Evolutionary conservation across 768 basidiomycete genomes (phyloP).

Genomic region (Suillus discolor): DNA sequence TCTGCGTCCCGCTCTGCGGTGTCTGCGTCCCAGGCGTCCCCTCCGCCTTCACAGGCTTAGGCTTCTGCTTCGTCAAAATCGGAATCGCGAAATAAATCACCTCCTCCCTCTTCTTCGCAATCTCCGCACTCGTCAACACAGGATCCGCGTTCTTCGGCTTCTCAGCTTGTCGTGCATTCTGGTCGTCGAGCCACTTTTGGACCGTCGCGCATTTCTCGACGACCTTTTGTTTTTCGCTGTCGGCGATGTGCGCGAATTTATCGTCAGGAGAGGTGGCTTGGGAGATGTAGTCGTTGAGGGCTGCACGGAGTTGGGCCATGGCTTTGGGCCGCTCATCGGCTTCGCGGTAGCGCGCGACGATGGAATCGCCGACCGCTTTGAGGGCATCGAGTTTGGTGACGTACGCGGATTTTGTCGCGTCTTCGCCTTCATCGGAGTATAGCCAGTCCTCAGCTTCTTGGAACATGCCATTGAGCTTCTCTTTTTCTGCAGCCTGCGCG

Average conservation of each 20-base stretch:
- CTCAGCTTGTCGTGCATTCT: conserved; percentile 85
- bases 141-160: conserved; percentile 88
- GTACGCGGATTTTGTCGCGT: conserved; percentile 95
- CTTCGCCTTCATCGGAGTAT: conserved; percentile 95
- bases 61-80: conserved; percentile 92
- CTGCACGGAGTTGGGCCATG: conserved; percentile 79
- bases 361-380: conserved; percentile 85
- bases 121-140: conserved; percentile 78
- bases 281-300: conserved; percentile 81
- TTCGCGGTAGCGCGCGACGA: conserved; percentile 83
- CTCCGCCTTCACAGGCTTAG: conserved; percentile 71
- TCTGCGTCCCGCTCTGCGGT: conserved; percentile 66
- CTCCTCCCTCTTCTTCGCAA: conserved; percentile 91
- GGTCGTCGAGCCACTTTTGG: conserved; percentile 96
- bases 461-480: conserved; percentile 68
- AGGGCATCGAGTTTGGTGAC: conserved; percentile 79
- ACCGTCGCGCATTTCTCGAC: conserved; percentile 89
- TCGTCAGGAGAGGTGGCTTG: conserved; percentile 87
- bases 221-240: conserved; percentile 82
- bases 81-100: conserved; percentile 86
- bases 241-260: conserved; percentile 86
- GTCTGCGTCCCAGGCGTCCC: conserved; percentile 60
- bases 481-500: conserved; percentile 77
- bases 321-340: conserved; percentile 76
- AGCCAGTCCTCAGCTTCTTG: conserved; percentile 93